Percentiles rank a stretch among this genome's conserved stretches.
These are phyloP conservation scores for Sporothrix phasma DNA, from an alignment of 2,329 filamentous ascomycete species.

Conservation along the genomic window DNA sequence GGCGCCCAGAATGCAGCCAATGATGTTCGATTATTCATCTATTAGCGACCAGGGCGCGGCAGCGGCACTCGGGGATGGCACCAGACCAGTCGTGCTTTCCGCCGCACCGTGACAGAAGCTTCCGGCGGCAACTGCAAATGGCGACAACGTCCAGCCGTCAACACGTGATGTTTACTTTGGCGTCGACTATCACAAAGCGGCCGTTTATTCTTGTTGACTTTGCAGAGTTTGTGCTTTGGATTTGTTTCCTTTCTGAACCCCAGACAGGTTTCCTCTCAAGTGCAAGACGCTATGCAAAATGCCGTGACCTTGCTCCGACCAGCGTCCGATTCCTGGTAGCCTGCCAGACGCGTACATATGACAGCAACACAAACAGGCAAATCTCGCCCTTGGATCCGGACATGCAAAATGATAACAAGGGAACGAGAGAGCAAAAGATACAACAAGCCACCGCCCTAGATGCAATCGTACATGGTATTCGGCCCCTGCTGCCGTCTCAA, in stretches of 20 bases:
- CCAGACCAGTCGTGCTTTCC: slow-evolving; percentile 7
- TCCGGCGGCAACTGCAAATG: neutral
- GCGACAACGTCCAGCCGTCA: neutral
- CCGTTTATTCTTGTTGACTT: neutral
- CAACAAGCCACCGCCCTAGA: neutral
- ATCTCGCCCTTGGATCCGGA: neutral
- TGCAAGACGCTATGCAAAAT: neutral
- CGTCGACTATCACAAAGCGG: neutral
- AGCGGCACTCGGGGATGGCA: slow-evolving; percentile 11
- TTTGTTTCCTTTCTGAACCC: too few species aligned
- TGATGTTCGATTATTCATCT: slow-evolving; percentile 14
- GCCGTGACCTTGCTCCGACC: neutral
- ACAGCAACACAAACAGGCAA: neutral
- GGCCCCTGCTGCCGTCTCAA: neutral
- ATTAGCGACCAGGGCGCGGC: neutral
- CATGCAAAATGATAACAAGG: neutral
- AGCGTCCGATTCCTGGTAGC: neutral
- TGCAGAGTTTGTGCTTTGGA: too few species aligned
- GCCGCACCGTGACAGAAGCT: neutral
- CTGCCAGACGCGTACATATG: neutral
- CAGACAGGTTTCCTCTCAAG: neutral
- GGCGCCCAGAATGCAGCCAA: neutral
- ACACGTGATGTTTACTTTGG: neutral
- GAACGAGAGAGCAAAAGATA: too few species aligned
- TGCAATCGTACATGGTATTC: neutral